Evolutionary conservation across 1,139 yeast genomes (phyloP).

Genomic region (Suhomyces coccinellae): DNA sequence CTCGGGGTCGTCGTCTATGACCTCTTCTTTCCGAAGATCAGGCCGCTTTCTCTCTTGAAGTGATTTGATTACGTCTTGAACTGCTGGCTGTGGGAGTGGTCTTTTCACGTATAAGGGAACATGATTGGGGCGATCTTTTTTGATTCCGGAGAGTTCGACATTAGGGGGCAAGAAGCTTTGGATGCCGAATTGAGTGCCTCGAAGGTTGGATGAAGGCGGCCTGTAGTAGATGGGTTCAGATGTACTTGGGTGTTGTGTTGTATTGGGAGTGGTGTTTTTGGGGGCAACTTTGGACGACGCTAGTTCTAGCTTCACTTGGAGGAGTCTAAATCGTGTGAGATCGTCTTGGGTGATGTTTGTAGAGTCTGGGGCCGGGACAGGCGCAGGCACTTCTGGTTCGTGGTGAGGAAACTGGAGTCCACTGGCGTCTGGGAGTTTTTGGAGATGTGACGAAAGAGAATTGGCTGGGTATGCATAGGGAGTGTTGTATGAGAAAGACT

Average conservation of each 20-base stretch:
- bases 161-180: conserved; percentile 34
- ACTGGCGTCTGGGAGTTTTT: conserved; percentile 11
- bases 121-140: conserved; percentile 4
- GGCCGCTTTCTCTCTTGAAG: conserved; percentile 8
- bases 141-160: conserved; percentile 5
- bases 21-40: conserved; percentile 13
- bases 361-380: background rate
- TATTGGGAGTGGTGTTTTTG: conserved; percentile 7
- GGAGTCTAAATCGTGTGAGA: conserved; percentile 13
- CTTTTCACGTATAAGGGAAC: conserved; percentile 12
- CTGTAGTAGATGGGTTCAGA: conserved; percentile 33
- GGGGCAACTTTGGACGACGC: conserved; percentile 7
- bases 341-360: conserved; percentile 4
- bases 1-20: conserved; percentile 10
- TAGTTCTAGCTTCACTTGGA: conserved; percentile 20
- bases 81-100: background rate
- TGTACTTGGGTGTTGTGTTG: conserved; percentile 4
- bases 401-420: conserved; percentile 11
- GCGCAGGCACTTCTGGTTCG: conserved; percentile 1
- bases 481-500: conserved; percentile 9
- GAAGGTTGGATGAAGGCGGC: conserved; percentile 34
- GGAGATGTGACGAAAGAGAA: conserved; percentile 6
- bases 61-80: conserved; percentile 1
- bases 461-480: background rate
- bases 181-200: conserved; percentile 32